phyloP scores from a whole-genome alignment of 1,284 basidiomycete species.

The Cryptococcus hybrid region DNA sequence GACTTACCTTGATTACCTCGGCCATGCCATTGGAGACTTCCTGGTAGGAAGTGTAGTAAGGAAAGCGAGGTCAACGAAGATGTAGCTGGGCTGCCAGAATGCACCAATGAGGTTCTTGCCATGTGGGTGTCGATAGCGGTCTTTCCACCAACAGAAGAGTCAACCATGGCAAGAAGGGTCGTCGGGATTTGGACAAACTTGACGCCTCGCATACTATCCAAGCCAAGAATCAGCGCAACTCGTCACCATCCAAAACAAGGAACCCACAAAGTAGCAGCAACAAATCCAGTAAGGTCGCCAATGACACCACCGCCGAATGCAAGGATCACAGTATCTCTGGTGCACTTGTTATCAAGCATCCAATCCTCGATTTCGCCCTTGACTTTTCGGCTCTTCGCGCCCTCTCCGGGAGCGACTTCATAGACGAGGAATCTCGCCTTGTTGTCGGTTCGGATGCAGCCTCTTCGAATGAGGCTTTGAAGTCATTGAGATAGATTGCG shows the following conservation, averaged over 20 bases:
- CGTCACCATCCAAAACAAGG: background rate
- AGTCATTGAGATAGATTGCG: constrained; percentile 66
- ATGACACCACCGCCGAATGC: constrained; percentile 97
- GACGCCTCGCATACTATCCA: constrained; percentile 74
- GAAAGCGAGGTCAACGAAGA: constrained; percentile 97
- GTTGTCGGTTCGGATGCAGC: constrained; percentile 47
- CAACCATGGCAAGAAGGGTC: constrained; percentile 96
- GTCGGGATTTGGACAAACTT: constrained; percentile 96
- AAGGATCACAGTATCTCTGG: constrained; percentile 88
- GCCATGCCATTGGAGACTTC: constrained; percentile 99
- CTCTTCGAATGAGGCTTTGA: constrained; percentile 65
- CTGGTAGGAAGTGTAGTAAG: constrained; percentile 87
- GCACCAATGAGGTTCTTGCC: constrained; percentile 99
- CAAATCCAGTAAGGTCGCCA: constrained; percentile 93
- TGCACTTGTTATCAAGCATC: constrained; percentile 82
- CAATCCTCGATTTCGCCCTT: constrained; percentile 96
- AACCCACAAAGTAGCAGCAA: constrained; percentile 94
- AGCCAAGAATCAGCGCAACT: background rate
- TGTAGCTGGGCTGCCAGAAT: constrained; percentile 97
- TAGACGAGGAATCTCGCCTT: constrained; percentile 71
- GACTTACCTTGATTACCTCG: constrained; percentile 86
- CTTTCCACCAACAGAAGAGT: constrained; percentile 96
- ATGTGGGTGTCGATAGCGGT: constrained; percentile 96
- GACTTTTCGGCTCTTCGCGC: constrained; percentile 83
- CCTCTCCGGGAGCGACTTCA: constrained; percentile 86